Base-by-base conservation (phyloP, 2,329 filamentous ascomycete genomes). In the Penicillium hordei region DNA sequence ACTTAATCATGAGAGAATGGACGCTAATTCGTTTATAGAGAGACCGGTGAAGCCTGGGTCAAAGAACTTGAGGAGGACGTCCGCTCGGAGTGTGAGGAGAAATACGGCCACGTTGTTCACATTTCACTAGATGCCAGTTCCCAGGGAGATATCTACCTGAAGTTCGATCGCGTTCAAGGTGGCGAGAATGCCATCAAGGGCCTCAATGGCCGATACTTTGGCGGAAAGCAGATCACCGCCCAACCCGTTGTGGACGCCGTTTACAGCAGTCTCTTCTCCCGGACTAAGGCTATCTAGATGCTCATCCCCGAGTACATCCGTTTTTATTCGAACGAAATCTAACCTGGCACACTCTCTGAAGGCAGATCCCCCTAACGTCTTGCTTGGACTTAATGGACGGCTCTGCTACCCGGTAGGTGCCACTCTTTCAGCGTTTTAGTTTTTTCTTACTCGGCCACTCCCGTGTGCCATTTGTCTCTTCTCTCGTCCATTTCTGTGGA, bases 171-270 rank as follows among this genome's bases (percentile, higher is more conserved):
- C 71, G 90, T 97, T 62, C 87, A 93, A 75, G 93, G 93, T 68
- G 93, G 93, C 74, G 91, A 97, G 78, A 97, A 97, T 74, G 94
- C 94, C 69, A 95, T 97, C 79, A 95, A 96, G 76, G 94, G 94
- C 72, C 86, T 99, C 62, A 97, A 99, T 77, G 94, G 94, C 72
- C 89, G 94, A 73, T 96, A 90, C 78, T 99, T 99, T 78, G 94
- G 91, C 72, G 91, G 91, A 70, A 86, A 88, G 71, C 91, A 91
- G 82, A 96, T 99, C 76, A 93, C 90, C 74, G 94, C 93, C 69
- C 89, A 92, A 65, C 94, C 93, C 76, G 91, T 99, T 79, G 93
- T 97, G 76, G 94, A 99, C 78, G 93, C 93, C 72, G 91, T 99
- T 80, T 99, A 97, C 86, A 94, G 91, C 86, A 95, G 90, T 83